A percentile compares a stretch with the other conserved stretches of the same genome.
Evolutionary conservation across 345 rosid genomes (phyloP).

Genomic region (Psidium guajava): DNA sequence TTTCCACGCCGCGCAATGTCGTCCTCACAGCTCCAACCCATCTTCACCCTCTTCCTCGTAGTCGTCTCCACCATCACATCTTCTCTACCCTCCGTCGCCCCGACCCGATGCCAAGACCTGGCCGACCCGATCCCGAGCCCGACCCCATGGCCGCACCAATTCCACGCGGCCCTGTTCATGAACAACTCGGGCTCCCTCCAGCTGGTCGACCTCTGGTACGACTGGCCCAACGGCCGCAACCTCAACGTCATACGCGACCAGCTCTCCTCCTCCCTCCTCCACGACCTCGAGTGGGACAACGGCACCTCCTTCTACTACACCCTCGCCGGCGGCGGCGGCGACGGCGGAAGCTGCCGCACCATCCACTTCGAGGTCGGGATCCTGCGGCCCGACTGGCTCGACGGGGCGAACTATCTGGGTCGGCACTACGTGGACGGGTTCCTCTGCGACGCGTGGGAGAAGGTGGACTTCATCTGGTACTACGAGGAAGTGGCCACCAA

Average conservation of each 20-base stretch:
- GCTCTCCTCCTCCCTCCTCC: conserved; percentile 21
- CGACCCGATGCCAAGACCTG: neutral
- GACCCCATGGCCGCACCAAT: conserved; percentile 42
- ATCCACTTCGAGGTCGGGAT: conserved; percentile 38
- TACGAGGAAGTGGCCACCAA: conserved; percentile 44
- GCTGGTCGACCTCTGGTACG: conserved; percentile 51
- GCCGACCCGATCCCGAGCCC: conserved; percentile 11
- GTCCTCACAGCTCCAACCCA: neutral
- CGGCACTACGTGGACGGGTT: conserved; percentile 35
- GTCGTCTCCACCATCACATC: neutral
- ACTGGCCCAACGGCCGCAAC: conserved; percentile 43
- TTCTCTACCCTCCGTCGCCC: neutral
- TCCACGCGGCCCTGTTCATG: conserved; percentile 35
- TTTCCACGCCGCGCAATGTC: neutral
- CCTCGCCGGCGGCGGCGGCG: conserved; percentile 8
- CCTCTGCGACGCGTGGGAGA: conserved; percentile 53
- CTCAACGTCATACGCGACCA: conserved; percentile 43
- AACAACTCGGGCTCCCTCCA: conserved; percentile 34
- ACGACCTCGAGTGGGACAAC: conserved; percentile 57
- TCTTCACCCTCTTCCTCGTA: neutral
- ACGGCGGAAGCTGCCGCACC: conserved; percentile 6
- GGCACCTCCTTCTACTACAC: conserved; percentile 42
- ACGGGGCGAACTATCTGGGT: conserved; percentile 46
- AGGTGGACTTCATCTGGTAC: conserved; percentile 45
- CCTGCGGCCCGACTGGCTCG: conserved; percentile 48